These are phyloP conservation scores for Seiridium cupressi DNA, from an alignment of 2,329 filamentous ascomycete species.

Conservation along the genomic window DNA sequence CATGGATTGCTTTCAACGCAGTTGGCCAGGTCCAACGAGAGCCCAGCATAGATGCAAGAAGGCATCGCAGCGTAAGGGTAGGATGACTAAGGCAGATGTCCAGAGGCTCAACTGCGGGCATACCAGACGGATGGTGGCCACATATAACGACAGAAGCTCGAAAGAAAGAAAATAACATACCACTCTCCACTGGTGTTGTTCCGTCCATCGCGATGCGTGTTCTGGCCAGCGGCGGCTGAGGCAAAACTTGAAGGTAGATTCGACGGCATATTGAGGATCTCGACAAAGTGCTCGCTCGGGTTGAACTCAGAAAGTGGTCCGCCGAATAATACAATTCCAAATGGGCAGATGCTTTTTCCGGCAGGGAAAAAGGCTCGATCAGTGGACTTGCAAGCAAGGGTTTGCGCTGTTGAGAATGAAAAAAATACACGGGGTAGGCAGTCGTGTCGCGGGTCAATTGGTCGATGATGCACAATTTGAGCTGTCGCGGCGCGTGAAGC, in stretches of 20 bases:
- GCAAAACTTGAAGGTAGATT: slow-evolving; percentile 82
- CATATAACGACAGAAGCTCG: background rate
- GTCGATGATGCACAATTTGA: slow-evolving; percentile 2
- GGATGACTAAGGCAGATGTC: too few relatives aligned
- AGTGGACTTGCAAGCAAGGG: background rate
- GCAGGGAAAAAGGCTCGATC: background rate
- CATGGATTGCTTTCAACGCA: too few relatives aligned
- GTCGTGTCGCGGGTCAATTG: slow-evolving; percentile 4
- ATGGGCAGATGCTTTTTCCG: background rate
- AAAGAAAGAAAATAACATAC: slow-evolving; percentile 46
- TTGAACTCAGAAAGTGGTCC: background rate
- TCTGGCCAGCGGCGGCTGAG: slow-evolving; percentile 77
- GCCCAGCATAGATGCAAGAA: too few relatives aligned
- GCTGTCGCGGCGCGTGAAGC: slow-evolving; percentile 2
- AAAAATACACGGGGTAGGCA: background rate
- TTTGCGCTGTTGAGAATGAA: background rate
- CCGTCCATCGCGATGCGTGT: slow-evolving; percentile 58
- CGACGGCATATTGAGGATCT: slow-evolving; percentile 57
- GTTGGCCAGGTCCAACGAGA: too few relatives aligned
- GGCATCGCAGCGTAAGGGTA: too few relatives aligned
- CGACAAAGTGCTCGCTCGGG: background rate
- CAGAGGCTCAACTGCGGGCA: too few relatives aligned
- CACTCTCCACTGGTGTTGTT: slow-evolving; percentile 65
- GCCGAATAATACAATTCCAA: background rate
- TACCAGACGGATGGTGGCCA: background rate